Conservation (phyloP, 2,329 filamentous ascomycete genomes). For the Epichloe sp. region DNA sequence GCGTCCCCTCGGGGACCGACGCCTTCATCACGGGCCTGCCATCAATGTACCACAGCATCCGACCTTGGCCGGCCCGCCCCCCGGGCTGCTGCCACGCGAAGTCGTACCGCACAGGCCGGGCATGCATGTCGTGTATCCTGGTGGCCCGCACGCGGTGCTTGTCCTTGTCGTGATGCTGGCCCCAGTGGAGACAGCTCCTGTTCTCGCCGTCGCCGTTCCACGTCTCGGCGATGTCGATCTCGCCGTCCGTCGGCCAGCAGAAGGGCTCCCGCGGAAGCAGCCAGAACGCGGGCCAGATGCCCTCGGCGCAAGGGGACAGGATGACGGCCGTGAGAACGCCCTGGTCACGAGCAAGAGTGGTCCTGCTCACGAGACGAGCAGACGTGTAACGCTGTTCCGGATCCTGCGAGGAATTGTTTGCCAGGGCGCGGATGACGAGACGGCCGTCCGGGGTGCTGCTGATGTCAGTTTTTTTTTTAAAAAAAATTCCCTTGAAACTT, state of each 20-base stretch:
- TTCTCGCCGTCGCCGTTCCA: constrained; percentile 46
- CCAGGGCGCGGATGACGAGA: constrained; percentile 39
- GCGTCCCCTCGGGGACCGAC: constrained; percentile 35
- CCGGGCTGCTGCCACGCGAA: constrained; percentile 41
- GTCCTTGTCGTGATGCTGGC: constrained; percentile 36
- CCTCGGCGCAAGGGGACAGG: constrained; percentile 37
- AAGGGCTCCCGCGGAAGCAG: constrained; percentile 45
- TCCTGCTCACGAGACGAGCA: constrained; percentile 39
- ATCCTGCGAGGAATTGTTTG: constrained; percentile 18
- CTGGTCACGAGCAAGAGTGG: constrained; percentile 34
- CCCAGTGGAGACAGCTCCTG: constrained; percentile 47
- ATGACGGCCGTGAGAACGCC: constrained; percentile 40
- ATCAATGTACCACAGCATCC: constrained; percentile 47
- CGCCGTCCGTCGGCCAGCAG: constrained; percentile 44
- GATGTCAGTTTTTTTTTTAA: neutral
- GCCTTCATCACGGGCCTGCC: constrained; percentile 44
- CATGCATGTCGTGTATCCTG: constrained; percentile 33
- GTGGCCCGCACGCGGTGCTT: constrained; percentile 45
- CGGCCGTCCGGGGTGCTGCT: constrained; percentile 31
- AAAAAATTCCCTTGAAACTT: too few relatives aligned
- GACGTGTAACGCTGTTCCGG: constrained; percentile 35
- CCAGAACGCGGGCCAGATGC: constrained; percentile 52
- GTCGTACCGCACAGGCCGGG: constrained; percentile 35
- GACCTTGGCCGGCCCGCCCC: constrained; percentile 28
- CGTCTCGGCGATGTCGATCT: constrained; percentile 47